These are phyloP conservation scores for Pichia norvegensis DNA, from an alignment of 1,139 yeast genomes.

Conservation along the genomic window DNA sequence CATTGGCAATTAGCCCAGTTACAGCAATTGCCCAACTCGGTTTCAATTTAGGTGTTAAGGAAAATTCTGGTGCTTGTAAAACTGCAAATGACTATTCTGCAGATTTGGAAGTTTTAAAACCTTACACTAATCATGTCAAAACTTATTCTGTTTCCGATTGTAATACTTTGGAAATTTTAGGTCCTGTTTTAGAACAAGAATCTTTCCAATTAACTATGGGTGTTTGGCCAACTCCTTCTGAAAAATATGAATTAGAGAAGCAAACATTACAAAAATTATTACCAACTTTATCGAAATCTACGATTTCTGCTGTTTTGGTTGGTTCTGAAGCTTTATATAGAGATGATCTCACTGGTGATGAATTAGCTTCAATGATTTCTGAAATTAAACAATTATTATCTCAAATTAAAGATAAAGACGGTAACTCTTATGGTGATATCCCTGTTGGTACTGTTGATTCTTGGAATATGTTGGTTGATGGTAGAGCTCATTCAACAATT, in stretches of 20 bases:
- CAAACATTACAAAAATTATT: conserved; percentile 58
- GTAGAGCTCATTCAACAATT: conserved; percentile 59
- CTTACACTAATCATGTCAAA: conserved; percentile 57
- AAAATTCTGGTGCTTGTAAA: conserved; percentile 65
- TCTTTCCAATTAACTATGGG: conserved; percentile 70
- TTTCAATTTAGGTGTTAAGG: conserved; percentile 77
- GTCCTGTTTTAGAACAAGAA: conserved; percentile 75
- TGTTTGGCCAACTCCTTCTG: conserved; percentile 82
- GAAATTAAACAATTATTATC: conserved; percentile 50
- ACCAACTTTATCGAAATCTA: conserved; percentile 59
- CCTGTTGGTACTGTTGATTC: conserved; percentile 94
- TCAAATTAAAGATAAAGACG: conserved; percentile 67
- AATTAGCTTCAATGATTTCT: conserved; percentile 55
- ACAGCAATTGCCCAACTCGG: conserved; percentile 22
- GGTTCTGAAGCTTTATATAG: conserved; percentile 93
- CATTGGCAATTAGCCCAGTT: conserved; percentile 21
- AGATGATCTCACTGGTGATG: conserved; percentile 63
- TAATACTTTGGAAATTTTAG: conserved; percentile 71
- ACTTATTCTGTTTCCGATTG: conserved; percentile 86
- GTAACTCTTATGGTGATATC: conserved; percentile 59
- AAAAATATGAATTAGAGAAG: conserved; percentile 65
- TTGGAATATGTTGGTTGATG: conserved; percentile 87
- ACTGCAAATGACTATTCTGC: conserved; percentile 53
- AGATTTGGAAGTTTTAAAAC: conserved; percentile 51
- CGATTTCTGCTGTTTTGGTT: conserved; percentile 69